Conservation (phyloP, 2,329 filamentous ascomycete genomes). For the Aspergillus fructus region DNA sequence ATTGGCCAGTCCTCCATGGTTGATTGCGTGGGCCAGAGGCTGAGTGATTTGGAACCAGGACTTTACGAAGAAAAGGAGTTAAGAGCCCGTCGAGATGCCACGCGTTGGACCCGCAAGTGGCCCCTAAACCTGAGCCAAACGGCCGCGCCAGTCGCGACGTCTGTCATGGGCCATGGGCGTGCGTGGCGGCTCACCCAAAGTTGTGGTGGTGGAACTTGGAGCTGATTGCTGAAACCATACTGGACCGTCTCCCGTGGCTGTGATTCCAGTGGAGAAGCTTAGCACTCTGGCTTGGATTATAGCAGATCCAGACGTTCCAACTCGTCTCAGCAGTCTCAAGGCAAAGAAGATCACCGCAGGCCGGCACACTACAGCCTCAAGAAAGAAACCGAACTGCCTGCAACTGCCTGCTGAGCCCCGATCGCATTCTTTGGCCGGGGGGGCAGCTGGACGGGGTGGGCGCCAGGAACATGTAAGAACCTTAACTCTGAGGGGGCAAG, state of each 20-base stretch:
- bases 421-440: no score
- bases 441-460: background rate
- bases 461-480: background rate
- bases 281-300: background rate
- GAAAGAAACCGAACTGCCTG: background rate
- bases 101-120: constrained; percentile 1
- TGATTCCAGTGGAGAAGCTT: background rate
- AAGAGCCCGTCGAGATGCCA: background rate
- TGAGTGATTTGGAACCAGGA: no score
- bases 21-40: background rate
- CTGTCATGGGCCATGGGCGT: background rate
- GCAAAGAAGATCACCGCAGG: no score
- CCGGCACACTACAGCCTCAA: background rate
- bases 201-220: background rate
- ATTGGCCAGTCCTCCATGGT: background rate
- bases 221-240: background rate
- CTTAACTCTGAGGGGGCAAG: background rate
- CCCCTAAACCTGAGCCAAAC: background rate
- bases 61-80: background rate
- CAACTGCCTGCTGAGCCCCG: no score
- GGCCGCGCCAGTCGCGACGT: no score
- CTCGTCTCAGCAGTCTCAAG: no score
- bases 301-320: background rate
- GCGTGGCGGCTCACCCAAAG: background rate
- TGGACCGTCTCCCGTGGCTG: background rate